Evolutionary conservation across 2,329 filamentous ascomycete genomes (phyloP).

Genomic region (Incumbomyces delicatus): DNA sequence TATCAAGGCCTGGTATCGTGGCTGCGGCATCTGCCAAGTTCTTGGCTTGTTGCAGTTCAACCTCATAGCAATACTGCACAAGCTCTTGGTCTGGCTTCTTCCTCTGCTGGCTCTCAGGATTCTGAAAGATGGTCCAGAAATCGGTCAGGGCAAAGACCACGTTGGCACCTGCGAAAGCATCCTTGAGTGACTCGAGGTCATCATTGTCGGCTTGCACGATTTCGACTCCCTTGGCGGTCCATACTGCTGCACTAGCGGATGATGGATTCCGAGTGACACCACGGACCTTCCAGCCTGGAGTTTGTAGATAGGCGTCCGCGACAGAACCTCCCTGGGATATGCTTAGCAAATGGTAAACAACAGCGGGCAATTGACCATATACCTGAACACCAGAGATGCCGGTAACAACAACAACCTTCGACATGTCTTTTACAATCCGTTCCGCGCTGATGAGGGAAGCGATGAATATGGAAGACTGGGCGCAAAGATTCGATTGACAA

Average conservation of each 20-base stretch:
- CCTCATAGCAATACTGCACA: conserved; percentile 38
- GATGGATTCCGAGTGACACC: conserved; percentile 25
- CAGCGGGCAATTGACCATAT: too few relatives aligned
- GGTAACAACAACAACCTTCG: too few relatives aligned
- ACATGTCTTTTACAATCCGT: too few relatives aligned
- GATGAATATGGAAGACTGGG: too few relatives aligned
- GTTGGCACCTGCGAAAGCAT: conserved; percentile 34
- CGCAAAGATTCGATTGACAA: too few relatives aligned
- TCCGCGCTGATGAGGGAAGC: too few relatives aligned
- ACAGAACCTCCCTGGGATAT: conserved; percentile 24
- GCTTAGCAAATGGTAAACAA: too few relatives aligned
- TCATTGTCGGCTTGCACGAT: conserved; percentile 25
- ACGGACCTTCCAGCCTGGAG: conserved; percentile 25
- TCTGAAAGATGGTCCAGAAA: conserved; percentile 45
- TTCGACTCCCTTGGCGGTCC: conserved; percentile 22
- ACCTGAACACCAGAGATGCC: too few relatives aligned
- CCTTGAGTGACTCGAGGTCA: conserved; percentile 21
- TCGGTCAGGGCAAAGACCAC: conserved; percentile 48
- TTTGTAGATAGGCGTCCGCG: conserved; percentile 17
- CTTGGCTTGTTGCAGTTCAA: conserved; percentile 43
- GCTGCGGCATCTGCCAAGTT: conserved; percentile 49
- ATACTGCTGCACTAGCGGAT: conserved; percentile 17
- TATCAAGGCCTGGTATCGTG: too few relatives aligned
- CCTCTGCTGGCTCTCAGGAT: conserved; percentile 27
- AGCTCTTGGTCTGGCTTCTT: conserved; percentile 1